Conservation (phyloP, 495 filamentous ascomycete genomes). For the Podospora conica region DNA sequence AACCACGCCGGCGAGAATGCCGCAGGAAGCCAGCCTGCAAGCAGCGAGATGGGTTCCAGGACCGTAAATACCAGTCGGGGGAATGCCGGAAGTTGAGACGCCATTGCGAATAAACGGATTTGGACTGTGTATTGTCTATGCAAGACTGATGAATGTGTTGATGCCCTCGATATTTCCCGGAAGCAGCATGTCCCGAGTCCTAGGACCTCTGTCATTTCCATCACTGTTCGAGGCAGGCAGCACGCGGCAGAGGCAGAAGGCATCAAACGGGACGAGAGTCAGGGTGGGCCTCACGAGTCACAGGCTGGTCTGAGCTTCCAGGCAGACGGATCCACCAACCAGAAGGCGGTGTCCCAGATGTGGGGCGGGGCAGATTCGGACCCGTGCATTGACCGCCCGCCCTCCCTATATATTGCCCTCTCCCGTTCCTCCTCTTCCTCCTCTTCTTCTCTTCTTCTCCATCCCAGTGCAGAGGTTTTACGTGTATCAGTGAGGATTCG, state of each 20-base stretch:
- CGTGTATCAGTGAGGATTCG: conserved; percentile 50
- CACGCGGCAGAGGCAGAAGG: neutral
- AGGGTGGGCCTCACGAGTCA: neutral
- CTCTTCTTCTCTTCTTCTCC: conserved; percentile 18
- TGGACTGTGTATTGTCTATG: neutral
- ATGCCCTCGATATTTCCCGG: neutral
- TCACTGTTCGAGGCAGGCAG: neutral
- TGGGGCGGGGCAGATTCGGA: conserved; percentile 11
- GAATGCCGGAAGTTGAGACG: conserved; percentile 44
- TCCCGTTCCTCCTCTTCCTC: neutral
- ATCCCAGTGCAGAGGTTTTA: conserved; percentile 43
- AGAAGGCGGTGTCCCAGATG: neutral
- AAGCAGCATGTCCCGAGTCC: neutral
- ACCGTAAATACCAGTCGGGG: conserved; percentile 53
- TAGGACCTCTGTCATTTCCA: neutral
- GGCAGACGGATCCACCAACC: neutral
- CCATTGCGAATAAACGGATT: conserved; percentile 32
- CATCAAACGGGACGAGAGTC: neutral
- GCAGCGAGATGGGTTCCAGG: conserved; percentile 62
- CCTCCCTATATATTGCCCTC: conserved; percentile 8
- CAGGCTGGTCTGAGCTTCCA: no score
- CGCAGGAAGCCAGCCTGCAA: conserved; percentile 52
- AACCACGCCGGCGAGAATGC: conserved; percentile 53
- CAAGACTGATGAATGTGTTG: neutral
- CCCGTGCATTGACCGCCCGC: conserved; percentile 17